Percentiles rank a stretch among this genome's conserved stretches.
phyloP scores from a whole-genome alignment of 257 asterid species.

The Nicotiana tabacum region DNA sequence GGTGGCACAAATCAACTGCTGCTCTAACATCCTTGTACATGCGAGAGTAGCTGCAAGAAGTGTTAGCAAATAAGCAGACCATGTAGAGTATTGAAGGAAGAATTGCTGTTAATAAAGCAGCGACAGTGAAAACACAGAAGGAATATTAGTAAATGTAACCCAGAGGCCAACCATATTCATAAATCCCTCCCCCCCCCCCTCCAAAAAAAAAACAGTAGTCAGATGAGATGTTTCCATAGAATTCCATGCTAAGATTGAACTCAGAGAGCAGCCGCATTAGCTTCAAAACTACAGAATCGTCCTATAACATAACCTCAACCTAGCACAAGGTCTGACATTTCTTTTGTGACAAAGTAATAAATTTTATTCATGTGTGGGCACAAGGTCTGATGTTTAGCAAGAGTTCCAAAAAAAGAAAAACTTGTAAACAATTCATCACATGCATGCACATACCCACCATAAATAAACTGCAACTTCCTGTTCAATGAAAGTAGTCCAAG shows the following conservation, averaged over 20 bases:
- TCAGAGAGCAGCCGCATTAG: background rate
- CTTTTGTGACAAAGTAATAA: no score
- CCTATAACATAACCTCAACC: background rate
- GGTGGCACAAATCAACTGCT: constrained; percentile 99
- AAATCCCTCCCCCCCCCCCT: background rate
- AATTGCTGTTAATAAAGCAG: background rate
- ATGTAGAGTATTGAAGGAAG: background rate
- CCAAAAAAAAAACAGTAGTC: background rate
- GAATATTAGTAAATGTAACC: background rate
- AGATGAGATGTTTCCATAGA: background rate
- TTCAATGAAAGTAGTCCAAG: background rate
- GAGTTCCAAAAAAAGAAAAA: background rate
- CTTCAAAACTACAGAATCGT: background rate
- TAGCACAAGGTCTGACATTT: background rate
- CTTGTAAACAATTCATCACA: background rate
- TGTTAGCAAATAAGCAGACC: constrained; percentile 22
- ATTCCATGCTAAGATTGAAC: background rate
- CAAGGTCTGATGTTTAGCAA: background rate
- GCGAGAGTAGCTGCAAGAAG: constrained; percentile 62
- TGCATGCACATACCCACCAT: constrained; percentile 5
- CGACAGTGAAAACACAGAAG: background rate
- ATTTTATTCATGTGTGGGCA: no score
- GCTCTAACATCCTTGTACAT: constrained; percentile 94
- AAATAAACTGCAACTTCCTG: background rate
- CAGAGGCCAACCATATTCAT: background rate